Evolutionary conservation across 495 filamentous ascomycete genomes (phyloP).

Genomic region (Lophiotrema nucula): DNA sequence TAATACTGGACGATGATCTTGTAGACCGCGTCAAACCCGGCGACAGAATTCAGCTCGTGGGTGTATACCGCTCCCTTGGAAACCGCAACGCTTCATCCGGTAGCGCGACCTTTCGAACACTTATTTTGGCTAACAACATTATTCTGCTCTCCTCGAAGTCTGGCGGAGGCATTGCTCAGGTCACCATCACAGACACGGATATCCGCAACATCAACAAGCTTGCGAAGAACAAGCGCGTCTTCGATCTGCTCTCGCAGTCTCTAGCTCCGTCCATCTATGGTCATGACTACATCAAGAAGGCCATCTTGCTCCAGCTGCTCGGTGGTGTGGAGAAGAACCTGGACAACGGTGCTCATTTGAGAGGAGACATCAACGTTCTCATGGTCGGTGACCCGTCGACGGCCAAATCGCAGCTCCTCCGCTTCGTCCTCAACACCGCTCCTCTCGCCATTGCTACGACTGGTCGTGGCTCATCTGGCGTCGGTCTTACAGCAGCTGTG

Average conservation of each 20-base stretch:
- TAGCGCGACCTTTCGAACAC: conserved; percentile 87
- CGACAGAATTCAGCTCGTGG: conserved; percentile 92
- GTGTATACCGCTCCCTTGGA: conserved; percentile 88
- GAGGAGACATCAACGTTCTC: conserved; percentile 98
- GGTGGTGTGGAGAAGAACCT: conserved; percentile 98
- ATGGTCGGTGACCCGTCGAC: conserved; percentile 99
- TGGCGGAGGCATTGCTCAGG: conserved; percentile 88
- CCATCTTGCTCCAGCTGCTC: conserved; percentile 94
- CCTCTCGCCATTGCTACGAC: conserved; percentile 97
- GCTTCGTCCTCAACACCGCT: conserved; percentile 96
- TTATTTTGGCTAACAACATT: conserved; percentile 91
- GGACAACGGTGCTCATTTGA: conserved; percentile 95
- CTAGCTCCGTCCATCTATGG: conserved; percentile 97
- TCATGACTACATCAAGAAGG: conserved; percentile 97
- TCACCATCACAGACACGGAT: conserved; percentile 93
- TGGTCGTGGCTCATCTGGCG: conserved; percentile 93
- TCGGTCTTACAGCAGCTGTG: conserved; percentile 96
- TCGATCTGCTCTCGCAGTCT: conserved; percentile 91
- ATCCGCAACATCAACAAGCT: conserved; percentile 99
- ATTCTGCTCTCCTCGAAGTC: conserved; percentile 95
- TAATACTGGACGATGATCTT: conserved; percentile 94
- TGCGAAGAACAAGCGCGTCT: conserved; percentile 90
- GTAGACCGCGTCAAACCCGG: conserved; percentile 95
- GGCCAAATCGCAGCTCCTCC: conserved; percentile 94
- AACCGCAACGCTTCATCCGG: conserved; percentile 86